Base-by-base conservation (phyloP, 768 basidiomycete species). In the Calocybe cyanea region DNA sequence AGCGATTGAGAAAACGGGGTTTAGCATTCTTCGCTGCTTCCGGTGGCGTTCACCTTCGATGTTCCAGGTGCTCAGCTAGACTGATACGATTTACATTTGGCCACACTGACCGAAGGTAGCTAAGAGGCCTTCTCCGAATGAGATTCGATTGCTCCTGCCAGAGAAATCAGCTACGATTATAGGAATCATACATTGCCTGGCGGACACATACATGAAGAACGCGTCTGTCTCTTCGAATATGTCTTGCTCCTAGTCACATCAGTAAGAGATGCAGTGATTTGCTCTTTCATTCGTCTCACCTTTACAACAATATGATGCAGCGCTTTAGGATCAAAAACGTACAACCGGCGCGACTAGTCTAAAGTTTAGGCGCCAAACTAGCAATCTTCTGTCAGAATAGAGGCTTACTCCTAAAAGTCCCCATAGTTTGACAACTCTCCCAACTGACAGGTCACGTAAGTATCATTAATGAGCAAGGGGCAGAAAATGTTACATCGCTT, bases 261-360 rank as follows among this genome's bases (percentile, higher is more conserved):
- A 32, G 15, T 19, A 7, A 17, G 28, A 21, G 2, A 15, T 18
- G 18, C 32, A 24, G 35, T 28, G 43, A 8, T 2, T 30, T 6
- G 15, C n/a, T 24, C 11, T 17, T 30, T 31, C 57, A 60, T 17
- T 54, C 55, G 19, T 58, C 69, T n/a, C 9, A 56, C 57, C 49
- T 67, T 72, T 33, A 72, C 59, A n/a, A 68, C 44, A 15, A 71
- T 62, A 35, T 69, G 62, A 38, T 69, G 57, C 19, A 71, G 18
- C 2, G 70, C 70, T 15, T 59, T 62, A 5, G 67, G 70, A 35
- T 71, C 69, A 4, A 62, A 63, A 30, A 66, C 49, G 39, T 65
- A 65, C 37, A 71, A 55, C 11, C 64, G 60, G 10, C 54, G 58
- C 55, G 40, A 19, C 56, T 63, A 14, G 14, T 2, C 15, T 15